Base-by-base conservation (phyloP, 495 filamentous ascomycete genomes). In the Evernia prunastri region DNA sequence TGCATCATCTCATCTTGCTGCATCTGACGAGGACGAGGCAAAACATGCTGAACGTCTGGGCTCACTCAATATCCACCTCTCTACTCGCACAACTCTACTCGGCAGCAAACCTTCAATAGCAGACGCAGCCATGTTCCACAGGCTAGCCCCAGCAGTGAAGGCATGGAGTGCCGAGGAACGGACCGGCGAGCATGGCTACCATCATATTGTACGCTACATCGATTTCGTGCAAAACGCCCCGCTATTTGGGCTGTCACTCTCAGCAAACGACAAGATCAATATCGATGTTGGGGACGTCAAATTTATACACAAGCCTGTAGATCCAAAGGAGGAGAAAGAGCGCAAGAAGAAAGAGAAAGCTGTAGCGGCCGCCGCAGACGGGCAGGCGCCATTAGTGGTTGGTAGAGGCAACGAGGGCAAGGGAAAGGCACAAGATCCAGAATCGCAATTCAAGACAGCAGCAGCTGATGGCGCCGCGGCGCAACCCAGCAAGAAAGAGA, bases 151-250 rank as follows among this genome's bases (percentile, higher is more conserved):
- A 25, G 68, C 87, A 6, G 90, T 97, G 61, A 84, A 86, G 71
- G 81, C 81, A 63, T 97, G 92, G 93, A 81, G 82, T 10, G 77
- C 89, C 47, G 91, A 97, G 80, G 84, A 96, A 81, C 85, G 89
- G 69, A 96, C 94, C 9, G 94, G 94, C 40, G 85, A 96, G 79
- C 80, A 91, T 56, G 94, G 94, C 61, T 89, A 86, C 72, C 91
- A 94, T 69, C 85, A 97, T 74, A 89, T 97, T 68, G 90, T 98
- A 40, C 91, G 94, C 40, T 89, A 87, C 70, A 76, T 96, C 67
- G 94, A 97, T 75, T 96, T 96, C 72, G 88, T 98, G 63, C 94
- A 98, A 79, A 96, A 95, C 77, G 84, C 88, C 57, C 81, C 84
- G 1, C 64, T 92, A 56, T 95, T 96, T 69, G 83, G 83, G 10